Conservation (phyloP, 208 protist species). For the Entamoeba dispar region DNA sequence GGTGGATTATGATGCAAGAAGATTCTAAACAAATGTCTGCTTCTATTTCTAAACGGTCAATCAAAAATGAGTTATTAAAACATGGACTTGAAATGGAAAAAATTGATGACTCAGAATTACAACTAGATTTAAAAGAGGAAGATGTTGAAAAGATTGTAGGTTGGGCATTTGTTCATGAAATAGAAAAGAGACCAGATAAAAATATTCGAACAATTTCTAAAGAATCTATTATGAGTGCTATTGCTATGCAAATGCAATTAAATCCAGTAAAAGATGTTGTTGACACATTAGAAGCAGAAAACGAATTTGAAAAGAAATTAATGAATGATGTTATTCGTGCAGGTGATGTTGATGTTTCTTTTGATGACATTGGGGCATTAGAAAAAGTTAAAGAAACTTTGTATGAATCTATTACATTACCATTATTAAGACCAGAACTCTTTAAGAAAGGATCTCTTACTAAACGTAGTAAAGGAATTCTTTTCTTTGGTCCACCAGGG, state of each 20-base stretch:
- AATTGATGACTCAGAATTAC: not conserved
- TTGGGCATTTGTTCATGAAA: not conserved
- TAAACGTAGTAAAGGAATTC: slow-evolving; percentile 29
- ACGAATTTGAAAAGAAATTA: not conserved
- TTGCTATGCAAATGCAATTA: not conserved
- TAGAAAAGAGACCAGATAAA: not conserved
- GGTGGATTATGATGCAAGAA: not conserved
- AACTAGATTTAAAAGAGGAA: not conserved
- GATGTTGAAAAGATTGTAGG: not conserved
- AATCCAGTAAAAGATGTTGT: not conserved
- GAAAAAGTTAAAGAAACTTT: not conserved
- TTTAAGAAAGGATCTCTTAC: not conserved
- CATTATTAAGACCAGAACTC: not conserved
- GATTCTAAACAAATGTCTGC: not conserved
- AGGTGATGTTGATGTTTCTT: not conserved
- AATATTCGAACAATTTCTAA: not conserved
- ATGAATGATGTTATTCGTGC: not conserved
- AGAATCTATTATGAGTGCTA: not conserved
- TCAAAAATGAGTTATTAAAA: not conserved
- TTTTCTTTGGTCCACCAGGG: slow-evolving; percentile 51
- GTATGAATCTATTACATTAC: not conserved
- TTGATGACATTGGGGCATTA: not conserved
- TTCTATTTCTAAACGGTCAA: not conserved
- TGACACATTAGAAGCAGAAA: not conserved
- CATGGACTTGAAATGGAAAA: not conserved